Percentiles rank a stretch among this genome's conserved stretches.
These are phyloP conservation scores for Phallus indusiatus DNA, from an alignment of 768 basidiomycete genomes.

Conservation along the genomic window DNA sequence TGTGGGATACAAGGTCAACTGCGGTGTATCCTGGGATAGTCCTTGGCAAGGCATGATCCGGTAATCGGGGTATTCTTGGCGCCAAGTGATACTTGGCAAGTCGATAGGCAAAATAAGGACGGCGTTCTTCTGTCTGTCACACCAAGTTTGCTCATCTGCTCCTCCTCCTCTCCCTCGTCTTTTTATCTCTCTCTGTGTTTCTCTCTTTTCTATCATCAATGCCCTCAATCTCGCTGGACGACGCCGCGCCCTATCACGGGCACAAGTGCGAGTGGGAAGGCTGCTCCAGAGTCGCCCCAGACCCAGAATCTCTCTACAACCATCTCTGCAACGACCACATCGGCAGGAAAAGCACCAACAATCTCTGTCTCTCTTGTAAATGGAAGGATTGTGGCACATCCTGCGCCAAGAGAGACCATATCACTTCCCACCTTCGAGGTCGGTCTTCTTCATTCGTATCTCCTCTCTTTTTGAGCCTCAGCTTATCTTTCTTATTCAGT, in stretches of 20 bases:
- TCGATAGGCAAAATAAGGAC: background rate
- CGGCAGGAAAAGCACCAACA: conserved; percentile 91
- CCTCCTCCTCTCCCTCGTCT: background rate
- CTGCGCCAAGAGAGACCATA: conserved; percentile 96
- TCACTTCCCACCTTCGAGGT: conserved; percentile 97
- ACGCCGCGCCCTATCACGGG: conserved; percentile 18
- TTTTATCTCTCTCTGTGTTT: background rate
- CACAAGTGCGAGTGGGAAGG: conserved; percentile 62
- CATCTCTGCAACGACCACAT: conserved; percentile 96
- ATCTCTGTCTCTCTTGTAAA: conserved; percentile 90
- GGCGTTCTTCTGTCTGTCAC: background rate
- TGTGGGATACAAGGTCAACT: background rate
- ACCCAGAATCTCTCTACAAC: conserved; percentile 82
- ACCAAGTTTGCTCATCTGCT: background rate
- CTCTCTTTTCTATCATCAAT: background rate
- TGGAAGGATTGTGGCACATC: conserved; percentile 93
- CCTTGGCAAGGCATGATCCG: background rate
- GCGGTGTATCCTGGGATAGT: background rate
- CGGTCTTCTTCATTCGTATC: conserved; percentile 13
- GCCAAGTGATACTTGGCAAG: background rate
- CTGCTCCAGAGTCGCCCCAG: conserved; percentile 50
- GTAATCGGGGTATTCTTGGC: background rate
- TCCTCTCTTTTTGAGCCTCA: background rate
- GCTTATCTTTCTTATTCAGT: conserved; percentile 35
- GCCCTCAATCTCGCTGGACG: conserved; percentile 11